Conservation (phyloP, 2,329 filamentous ascomycete species). For the Talaromyces sp. region DNA sequence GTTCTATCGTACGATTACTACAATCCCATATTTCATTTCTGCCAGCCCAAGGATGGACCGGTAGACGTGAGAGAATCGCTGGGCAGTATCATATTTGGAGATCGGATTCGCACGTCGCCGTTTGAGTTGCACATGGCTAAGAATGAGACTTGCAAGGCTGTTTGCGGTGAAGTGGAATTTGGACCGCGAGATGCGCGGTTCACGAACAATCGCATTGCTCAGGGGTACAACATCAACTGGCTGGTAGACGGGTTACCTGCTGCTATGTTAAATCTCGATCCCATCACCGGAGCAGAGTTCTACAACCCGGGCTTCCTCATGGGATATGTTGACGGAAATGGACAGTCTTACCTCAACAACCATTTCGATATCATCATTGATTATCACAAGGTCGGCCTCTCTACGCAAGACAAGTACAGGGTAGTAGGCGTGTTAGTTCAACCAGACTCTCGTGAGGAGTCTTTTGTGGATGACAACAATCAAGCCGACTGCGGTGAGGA, state of each 20-base stretch:
- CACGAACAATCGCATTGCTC: slow-evolving; percentile 72
- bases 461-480: slow-evolving; percentile 46
- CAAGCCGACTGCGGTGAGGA: slow-evolving; percentile 59
- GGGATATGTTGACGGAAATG: slow-evolving; percentile 53
- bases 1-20: slow-evolving; percentile 97
- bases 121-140: slow-evolving; percentile 81
- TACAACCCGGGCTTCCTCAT: slow-evolving; percentile 90
- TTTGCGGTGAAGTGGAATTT: slow-evolving; percentile 66
- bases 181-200: slow-evolving; percentile 65
- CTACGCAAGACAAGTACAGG: slow-evolving; percentile 54
- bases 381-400: slow-evolving; percentile 69
- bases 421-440: slow-evolving; percentile 90
- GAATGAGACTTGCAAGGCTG: slow-evolving; percentile 79
- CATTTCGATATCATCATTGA: slow-evolving; percentile 94
- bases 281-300: slow-evolving; percentile 69
- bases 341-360: slow-evolving; percentile 69
- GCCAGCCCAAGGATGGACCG: slow-evolving; percentile 69
- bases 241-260: slow-evolving; percentile 90
- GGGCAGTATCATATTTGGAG: slow-evolving; percentile 94
- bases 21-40: slow-evolving; percentile 80
- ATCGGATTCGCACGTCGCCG: slow-evolving; percentile 94
- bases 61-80: slow-evolving; percentile 79
- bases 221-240: slow-evolving; percentile 93
- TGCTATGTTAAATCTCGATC: slow-evolving; percentile 74
- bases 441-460: slow-evolving; percentile 65